phyloP scores from a whole-genome alignment of 176 grass and related monocot genomes.

The Phyllostachys edulis region DNA sequence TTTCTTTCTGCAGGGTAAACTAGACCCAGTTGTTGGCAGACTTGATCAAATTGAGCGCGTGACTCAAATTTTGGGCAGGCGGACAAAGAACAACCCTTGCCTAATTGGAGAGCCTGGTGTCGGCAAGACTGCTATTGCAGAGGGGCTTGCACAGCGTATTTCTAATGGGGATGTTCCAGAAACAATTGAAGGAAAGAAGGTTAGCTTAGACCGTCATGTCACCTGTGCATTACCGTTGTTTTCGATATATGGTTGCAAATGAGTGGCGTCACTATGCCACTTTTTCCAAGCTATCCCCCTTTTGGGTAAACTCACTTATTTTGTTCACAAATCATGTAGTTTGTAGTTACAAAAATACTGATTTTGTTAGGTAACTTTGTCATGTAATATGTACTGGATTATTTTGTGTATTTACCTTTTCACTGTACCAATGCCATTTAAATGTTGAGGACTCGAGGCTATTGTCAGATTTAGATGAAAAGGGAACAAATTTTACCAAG shows the following conservation, averaged over 20 bases:
- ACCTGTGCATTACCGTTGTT: neutral
- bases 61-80: constrained; percentile 89
- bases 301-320: neutral
- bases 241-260: constrained; percentile 15
- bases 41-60: constrained; percentile 89
- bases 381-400: neutral
- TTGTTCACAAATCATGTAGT: neutral
- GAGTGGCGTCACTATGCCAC: neutral
- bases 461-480: neutral
- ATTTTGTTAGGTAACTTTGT: neutral
- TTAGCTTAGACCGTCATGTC: constrained; percentile 25
- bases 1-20: constrained; percentile 75
- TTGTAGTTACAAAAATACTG: neutral
- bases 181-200: constrained; percentile 99
- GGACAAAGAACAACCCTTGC: constrained; percentile 98
- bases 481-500: neutral
- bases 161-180: constrained; percentile 88
- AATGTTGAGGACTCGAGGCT: neutral
- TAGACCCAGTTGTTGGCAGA: constrained; percentile 94
- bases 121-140: constrained; percentile 93
- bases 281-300: neutral
- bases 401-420: constrained; percentile 5
- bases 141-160: constrained; percentile 95
- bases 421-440: neutral
- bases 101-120: constrained; percentile 97